phyloP scores from a whole-genome alignment of 1,284 basidiomycete species.

The Inonotus hispidus region DNA sequence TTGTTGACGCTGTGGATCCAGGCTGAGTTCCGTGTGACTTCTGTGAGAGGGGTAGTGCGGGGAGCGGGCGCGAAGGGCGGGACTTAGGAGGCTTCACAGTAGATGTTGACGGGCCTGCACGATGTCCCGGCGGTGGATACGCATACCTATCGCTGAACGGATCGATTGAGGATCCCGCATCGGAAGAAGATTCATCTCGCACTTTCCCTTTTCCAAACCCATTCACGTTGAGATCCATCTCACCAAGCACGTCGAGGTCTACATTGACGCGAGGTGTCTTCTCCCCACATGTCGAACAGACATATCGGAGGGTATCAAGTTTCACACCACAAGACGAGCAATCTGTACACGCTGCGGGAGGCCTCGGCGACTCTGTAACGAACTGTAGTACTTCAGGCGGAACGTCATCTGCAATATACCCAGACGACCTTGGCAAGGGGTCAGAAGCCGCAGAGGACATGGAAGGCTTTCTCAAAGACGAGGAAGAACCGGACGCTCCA shows the following conservation, averaged over 20 bases:
- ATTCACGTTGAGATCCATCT: slow-evolving; percentile 27
- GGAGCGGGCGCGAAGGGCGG: slow-evolving; percentile 7
- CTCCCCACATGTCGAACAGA: slow-evolving; percentile 82
- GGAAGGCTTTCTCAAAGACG: slow-evolving; percentile 22
- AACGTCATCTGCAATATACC: slow-evolving; percentile 28
- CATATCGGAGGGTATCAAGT: slow-evolving; percentile 78
- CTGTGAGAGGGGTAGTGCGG: slow-evolving; percentile 13
- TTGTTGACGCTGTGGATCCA: slow-evolving; percentile 22
- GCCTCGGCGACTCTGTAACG: slow-evolving; percentile 43
- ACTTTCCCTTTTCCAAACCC: slow-evolving; percentile 34
- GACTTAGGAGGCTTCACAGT: neutral
- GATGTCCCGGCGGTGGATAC: slow-evolving; percentile 20
- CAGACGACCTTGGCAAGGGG: slow-evolving; percentile 26
- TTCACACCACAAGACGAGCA: slow-evolving; percentile 76
- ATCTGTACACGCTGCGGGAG: slow-evolving; percentile 63
- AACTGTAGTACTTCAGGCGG: slow-evolving; percentile 51
- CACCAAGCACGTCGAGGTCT: slow-evolving; percentile 10
- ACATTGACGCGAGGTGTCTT: slow-evolving; percentile 39
- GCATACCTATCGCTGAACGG: slow-evolving; percentile 10
- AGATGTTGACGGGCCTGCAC: neutral
- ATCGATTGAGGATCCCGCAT: neutral
- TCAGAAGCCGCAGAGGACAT: slow-evolving; percentile 29
- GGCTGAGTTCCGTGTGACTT: slow-evolving; percentile 19
- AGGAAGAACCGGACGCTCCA: slow-evolving; percentile 13
- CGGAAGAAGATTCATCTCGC: slow-evolving; percentile 10